phyloP scores from a whole-genome alignment of 2,329 filamentous ascomycete species.

The Monosporascus ibericus region DNA sequence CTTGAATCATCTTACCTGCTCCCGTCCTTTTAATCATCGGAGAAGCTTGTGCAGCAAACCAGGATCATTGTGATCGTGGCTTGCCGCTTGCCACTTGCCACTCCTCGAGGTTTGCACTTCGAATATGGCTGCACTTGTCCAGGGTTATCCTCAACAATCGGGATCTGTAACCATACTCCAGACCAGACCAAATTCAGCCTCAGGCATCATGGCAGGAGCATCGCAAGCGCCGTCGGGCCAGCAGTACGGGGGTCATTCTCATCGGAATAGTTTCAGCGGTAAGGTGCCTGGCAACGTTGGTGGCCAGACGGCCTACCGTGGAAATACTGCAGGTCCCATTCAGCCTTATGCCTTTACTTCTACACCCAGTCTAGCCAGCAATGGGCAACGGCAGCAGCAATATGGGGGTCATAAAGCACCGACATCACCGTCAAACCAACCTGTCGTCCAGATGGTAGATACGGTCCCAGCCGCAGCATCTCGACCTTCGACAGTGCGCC shows the following conservation, averaged over 20 bases:
- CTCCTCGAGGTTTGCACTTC: conserved; percentile 7
- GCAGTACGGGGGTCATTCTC: conserved; percentile 43
- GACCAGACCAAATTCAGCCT: conserved; percentile 60
- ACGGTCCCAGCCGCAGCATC: conserved; percentile 22
- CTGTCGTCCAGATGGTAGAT: conserved; percentile 34
- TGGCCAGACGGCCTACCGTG: conserved; percentile 45
- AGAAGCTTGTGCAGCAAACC: conserved; percentile 10
- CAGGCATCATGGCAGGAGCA: conserved; percentile 47
- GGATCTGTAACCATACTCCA: conserved; percentile 71
- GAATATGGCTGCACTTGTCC: conserved; percentile 76
- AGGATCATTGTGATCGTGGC: conserved; percentile 10
- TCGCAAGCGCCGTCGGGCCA: conserved; percentile 44
- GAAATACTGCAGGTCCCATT: conserved; percentile 50
- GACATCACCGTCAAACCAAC: conserved; percentile 36
- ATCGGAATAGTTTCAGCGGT: conserved; percentile 45
- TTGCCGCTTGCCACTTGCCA: conserved; percentile 7
- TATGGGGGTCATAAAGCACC: conserved; percentile 40
- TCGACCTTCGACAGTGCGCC: conserved; percentile 18
- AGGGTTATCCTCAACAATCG: conserved; percentile 72
- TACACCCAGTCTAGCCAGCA: conserved; percentile 58
- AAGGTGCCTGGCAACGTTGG: conserved; percentile 37
- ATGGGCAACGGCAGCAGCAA: conserved; percentile 45
- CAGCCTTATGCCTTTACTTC: conserved; percentile 73
- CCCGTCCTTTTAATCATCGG: not conserved
- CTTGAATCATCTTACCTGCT: not conserved